Evolutionary conservation across 169 alveolate genomes (phyloP), one percentile per base, ranked within the genome.

Genomic region (Eimeria brunetti): DNA sequence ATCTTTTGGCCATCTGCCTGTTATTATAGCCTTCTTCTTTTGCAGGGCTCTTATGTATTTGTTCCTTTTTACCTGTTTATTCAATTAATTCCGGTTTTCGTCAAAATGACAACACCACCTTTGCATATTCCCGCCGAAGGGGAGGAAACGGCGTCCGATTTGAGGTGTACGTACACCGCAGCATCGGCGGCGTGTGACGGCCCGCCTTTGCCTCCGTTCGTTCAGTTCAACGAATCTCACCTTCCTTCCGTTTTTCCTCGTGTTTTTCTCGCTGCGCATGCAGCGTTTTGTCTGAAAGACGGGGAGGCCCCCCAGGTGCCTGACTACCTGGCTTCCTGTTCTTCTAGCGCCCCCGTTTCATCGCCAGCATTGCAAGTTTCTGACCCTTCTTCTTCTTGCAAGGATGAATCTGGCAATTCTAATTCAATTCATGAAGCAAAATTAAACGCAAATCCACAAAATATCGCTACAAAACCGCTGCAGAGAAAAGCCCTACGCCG

Each of bases 261-360:
- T 27, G 76, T 33, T 1, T 51, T 92, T 62, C 95, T 80, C 8
- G 95, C 85, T 0, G 95, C 92, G 30, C 92, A 92, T 81, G 95
- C 95, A 30, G 95, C 95, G 27, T 80, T 92, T 62, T 92, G 95
- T 78, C 58, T 67, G 27, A 73, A 80, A 12, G 62, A 62, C 20
- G 95, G 95, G 8, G 95, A 92, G 58, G 95, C 95, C 36, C 95
- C 95, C 16, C 89, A 80, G 49, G 80, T 92, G 11, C 95, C 95
- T 22, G 95, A 92, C 41, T 92, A 88, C 76, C 73, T 92, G 62
- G 41, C 38, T 20, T 5, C 62, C 6, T 18, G 53, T 30, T 9
- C 38, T 8, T 41, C 85, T 30, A 24, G 14, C 14, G 22, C 38
- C 85, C 18, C 38, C 62, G 60, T 16, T 60, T 1, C 20, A 33